Conservation (phyloP, 352 stramenopile species). For the Pythium rishiriense region DNA sequence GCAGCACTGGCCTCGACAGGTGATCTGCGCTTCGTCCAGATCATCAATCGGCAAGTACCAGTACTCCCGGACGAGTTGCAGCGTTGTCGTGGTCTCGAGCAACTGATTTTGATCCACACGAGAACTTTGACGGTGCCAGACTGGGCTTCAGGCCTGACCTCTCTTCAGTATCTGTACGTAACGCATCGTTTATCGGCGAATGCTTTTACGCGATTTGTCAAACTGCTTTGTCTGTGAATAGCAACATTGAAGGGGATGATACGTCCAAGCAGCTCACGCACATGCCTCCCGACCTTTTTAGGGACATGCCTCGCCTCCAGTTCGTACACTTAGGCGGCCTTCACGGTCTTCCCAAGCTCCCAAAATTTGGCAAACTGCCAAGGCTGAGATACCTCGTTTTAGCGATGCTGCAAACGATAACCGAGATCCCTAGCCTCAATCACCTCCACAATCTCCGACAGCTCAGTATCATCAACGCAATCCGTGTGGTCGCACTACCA, state of each 20-base stretch:
- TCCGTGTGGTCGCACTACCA: constrained; percentile 2
- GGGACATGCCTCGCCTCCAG: constrained; percentile 14
- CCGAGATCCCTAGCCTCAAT: constrained; percentile 9
- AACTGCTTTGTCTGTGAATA: too few relatives aligned
- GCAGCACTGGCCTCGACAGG: constrained; percentile 15
- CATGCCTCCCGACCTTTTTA: constrained; percentile 21
- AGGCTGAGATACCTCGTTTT: constrained; percentile 21
- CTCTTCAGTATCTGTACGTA: constrained; percentile 18
- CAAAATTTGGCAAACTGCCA: neutral
- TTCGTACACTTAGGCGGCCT: constrained; percentile 24
- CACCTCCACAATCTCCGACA: constrained; percentile 7
- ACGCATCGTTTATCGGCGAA: too few relatives aligned
- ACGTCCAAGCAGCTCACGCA: constrained; percentile 17
- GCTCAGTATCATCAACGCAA: constrained; percentile 17
- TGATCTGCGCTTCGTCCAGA: constrained; percentile 24
- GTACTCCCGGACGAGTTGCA: constrained; percentile 20
- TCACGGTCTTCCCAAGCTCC: constrained; percentile 9
- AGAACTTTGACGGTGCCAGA: constrained; percentile 16
- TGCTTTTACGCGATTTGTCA: too few relatives aligned
- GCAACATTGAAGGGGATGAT: constrained; percentile 21
- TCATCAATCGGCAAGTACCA: constrained; percentile 29
- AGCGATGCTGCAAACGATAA: constrained; percentile 13
- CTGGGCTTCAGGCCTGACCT: constrained; percentile 22
- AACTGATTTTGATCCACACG: constrained; percentile 34
- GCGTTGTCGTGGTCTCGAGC: constrained; percentile 1